Percentiles rank a stretch among this genome's conserved stretches.
Conservation (phyloP, 192 early-diverging fungal genomes). For the Entomortierella parvispora region DNA sequence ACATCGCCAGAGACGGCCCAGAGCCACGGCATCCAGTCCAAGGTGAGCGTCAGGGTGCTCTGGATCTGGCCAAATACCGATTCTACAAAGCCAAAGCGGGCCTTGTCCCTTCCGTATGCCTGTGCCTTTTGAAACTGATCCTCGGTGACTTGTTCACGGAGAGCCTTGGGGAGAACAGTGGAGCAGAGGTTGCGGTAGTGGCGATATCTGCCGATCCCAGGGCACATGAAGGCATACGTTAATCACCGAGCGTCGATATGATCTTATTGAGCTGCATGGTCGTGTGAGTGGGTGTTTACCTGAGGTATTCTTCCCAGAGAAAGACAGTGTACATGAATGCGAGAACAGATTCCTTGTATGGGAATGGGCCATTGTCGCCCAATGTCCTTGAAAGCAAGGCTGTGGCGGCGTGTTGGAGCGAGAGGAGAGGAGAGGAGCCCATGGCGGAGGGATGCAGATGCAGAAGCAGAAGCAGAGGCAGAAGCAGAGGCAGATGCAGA, state of each 20-base stretch:
- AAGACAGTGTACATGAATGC: constrained; percentile 77
- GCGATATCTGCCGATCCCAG: constrained; percentile 68
- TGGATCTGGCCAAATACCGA: constrained; percentile 72
- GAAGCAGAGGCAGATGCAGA: not conserved
- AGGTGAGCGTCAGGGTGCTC: constrained; percentile 71
- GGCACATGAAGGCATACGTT: too few species aligned
- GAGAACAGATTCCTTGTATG: constrained; percentile 86
- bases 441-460: not conserved
- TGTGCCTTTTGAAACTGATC: constrained; percentile 87
- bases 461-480: not conserved
- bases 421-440: constrained; percentile 20
- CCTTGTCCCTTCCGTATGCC: constrained; percentile 87
- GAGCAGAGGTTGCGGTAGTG: constrained; percentile 80
- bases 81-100: constrained; percentile 78
- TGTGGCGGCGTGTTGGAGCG: constrained; percentile 5
- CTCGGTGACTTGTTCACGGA: constrained; percentile 71
- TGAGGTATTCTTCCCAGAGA: constrained; percentile 85
- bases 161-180: constrained; percentile 71
- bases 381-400: constrained; percentile 3
- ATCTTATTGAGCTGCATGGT: too few species aligned
- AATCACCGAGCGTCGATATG: too few species aligned
- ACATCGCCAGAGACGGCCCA: constrained; percentile 71
- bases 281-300: constrained; percentile 43
- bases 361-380: constrained; percentile 37
- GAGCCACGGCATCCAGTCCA: constrained; percentile 77